Conservation (phyloP, 371 early-diverging fungal genomes). For the Amoeboaphelidium occidentale region DNA sequence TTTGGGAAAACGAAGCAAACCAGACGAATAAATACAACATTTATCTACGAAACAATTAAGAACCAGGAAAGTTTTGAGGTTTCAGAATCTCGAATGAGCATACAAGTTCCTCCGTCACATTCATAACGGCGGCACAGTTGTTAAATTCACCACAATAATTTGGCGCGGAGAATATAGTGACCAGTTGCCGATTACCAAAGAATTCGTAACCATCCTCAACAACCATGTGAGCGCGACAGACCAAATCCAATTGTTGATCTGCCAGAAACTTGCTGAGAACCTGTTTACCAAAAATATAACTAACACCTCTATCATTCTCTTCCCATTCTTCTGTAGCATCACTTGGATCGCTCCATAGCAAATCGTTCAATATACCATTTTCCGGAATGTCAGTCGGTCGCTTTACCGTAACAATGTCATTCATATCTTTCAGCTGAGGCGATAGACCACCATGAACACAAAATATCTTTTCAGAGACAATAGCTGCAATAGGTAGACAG, state of each 20-base stretch:
- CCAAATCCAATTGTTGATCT: conserved; percentile 43
- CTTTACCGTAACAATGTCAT: conserved; percentile 47
- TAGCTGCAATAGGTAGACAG: conserved; percentile 83
- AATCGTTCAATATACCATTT: conserved; percentile 38
- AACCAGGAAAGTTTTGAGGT: conserved; percentile 1
- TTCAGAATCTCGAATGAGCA: conserved; percentile 53
- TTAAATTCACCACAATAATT: conserved; percentile 98
- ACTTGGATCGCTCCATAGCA: conserved; percentile 59
- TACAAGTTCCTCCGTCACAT: conserved; percentile 68
- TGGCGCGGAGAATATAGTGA: conserved; percentile 91
- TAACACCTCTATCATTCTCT: conserved; percentile 94
- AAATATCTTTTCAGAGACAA: conserved; percentile 91
- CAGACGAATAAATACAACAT: background rate
- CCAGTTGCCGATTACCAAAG: conserved; percentile 74
- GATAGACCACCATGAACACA: conserved; percentile 97
- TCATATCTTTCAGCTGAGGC: conserved; percentile 68
- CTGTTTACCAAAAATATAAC: conserved; percentile 75
- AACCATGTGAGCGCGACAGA: conserved; percentile 94
- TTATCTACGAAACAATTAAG: background rate
- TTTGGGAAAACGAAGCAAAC: background rate
- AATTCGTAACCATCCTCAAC: conserved; percentile 98
- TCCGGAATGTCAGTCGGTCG: conserved; percentile 96
- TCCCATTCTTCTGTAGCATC: conserved; percentile 21
- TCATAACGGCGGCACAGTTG: conserved; percentile 84
- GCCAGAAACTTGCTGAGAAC: conserved; percentile 70